These are phyloP conservation scores for Articulospora tetracladia DNA, from an alignment of 495 filamentous ascomycete species.

Conservation along the genomic window DNA sequence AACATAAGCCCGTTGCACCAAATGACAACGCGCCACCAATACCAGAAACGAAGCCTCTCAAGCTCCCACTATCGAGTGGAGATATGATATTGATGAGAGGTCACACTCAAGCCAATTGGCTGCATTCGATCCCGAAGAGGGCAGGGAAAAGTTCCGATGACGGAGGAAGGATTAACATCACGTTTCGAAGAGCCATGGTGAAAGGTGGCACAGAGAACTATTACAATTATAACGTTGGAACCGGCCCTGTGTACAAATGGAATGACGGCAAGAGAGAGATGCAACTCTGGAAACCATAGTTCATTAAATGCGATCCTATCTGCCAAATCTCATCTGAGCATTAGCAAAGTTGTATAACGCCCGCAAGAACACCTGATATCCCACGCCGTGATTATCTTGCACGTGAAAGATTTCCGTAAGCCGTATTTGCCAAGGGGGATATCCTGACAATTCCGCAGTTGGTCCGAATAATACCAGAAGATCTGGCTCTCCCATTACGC, in stretches of 20 bases:
- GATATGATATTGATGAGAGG: slow-evolving; percentile 75
- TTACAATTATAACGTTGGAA: slow-evolving; percentile 67
- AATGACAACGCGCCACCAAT: slow-evolving; percentile 20
- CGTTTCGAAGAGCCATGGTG: slow-evolving; percentile 61
- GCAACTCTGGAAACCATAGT: slow-evolving; percentile 36
- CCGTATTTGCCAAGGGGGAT: slow-evolving; percentile 93
- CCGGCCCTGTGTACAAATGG: slow-evolving; percentile 60
- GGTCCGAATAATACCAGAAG: slow-evolving; percentile 83
- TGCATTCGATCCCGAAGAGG: slow-evolving; percentile 73
- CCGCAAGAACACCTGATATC: slow-evolving; percentile 88
- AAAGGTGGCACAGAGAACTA: slow-evolving; percentile 64
- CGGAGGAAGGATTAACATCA: slow-evolving; percentile 69
- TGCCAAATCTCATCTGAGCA: slow-evolving; percentile 85
- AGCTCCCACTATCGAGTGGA: slow-evolving; percentile 56
- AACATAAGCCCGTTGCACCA: slow-evolving; percentile 53
- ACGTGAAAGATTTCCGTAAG: slow-evolving; percentile 89
- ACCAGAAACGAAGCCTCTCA: slow-evolving; percentile 42
- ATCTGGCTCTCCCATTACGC: slow-evolving; percentile 79
- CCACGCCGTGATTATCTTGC: slow-evolving; percentile 70
- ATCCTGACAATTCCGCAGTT: slow-evolving; percentile 76
- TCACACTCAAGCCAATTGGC: slow-evolving; percentile 63
- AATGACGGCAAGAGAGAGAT: slow-evolving; percentile 50
- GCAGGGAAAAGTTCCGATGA: slow-evolving; percentile 48
- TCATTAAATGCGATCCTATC: slow-evolving; percentile 40
- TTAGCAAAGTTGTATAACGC: slow-evolving; percentile 80